Evolutionary conservation across 2,329 filamentous ascomycete genomes (phyloP).

Genomic region (Eurotiales sp.): DNA sequence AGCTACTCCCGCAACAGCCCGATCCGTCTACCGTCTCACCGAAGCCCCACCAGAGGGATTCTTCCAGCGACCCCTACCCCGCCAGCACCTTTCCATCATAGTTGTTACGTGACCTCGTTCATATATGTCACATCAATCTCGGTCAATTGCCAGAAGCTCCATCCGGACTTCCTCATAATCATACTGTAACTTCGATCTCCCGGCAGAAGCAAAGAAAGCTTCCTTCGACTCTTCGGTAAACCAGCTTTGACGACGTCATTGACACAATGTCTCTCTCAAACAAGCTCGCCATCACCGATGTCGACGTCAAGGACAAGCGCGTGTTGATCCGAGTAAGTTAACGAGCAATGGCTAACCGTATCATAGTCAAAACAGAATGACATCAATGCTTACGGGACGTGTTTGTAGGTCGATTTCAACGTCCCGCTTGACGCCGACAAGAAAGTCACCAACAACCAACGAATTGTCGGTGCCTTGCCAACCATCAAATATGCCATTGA

Average conservation of each 20-base stretch:
- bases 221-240: neutral
- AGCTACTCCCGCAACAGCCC: slow-evolving; percentile 43
- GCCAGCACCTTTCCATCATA: slow-evolving; percentile 3
- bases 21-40: slow-evolving; percentile 26
- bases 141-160: neutral
- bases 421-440: slow-evolving; percentile 90
- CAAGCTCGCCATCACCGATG: slow-evolving; percentile 95
- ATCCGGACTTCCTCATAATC: too few relatives aligned
- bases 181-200: neutral
- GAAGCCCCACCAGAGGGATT: slow-evolving; percentile 20
- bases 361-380: too few relatives aligned
- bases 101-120: neutral
- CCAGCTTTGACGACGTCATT: slow-evolving; percentile 9
- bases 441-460: slow-evolving; percentile 97
- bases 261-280: slow-evolving; percentile 88
- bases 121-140: neutral
- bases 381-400: neutral
- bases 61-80: slow-evolving; percentile 13
- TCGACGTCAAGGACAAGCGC: slow-evolving; percentile 96
- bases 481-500: slow-evolving; percentile 94
- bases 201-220: neutral
- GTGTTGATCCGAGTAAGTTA: slow-evolving; percentile 88
- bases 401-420: slow-evolving; percentile 91
- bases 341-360: too few relatives aligned
- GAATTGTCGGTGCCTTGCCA: slow-evolving; percentile 90